Conservation (phyloP, 352 stramenopile genomes). For the Globisporangium parvum region DNA sequence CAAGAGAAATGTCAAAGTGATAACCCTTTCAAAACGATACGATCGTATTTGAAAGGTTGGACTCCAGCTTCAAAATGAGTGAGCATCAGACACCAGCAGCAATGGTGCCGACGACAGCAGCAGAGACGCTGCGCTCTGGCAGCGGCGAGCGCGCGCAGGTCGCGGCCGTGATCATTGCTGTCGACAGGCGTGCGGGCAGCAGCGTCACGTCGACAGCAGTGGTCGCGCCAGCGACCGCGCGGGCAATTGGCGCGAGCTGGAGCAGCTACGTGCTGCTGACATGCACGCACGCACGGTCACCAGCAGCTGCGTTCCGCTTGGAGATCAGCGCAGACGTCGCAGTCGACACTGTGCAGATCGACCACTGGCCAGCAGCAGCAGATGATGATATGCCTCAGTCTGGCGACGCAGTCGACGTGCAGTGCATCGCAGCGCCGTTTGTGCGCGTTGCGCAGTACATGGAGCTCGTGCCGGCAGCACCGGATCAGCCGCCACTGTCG, state of each 20-base stretch:
- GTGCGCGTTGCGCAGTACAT: constrained; percentile 48
- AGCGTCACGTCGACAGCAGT: constrained; percentile 24
- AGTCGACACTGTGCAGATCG: constrained; percentile 22
- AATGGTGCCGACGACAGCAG: no score
- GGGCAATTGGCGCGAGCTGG: constrained; percentile 17
- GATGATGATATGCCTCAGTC: not conserved
- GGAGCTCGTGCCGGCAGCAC: constrained; percentile 27
- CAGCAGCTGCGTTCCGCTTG: constrained; percentile 33
- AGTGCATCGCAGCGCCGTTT: constrained; percentile 18
- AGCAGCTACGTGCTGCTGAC: constrained; percentile 25
- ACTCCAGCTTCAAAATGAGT: no score
- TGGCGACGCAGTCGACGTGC: constrained; percentile 10
- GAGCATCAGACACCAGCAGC: no score
- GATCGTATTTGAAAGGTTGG: no score
- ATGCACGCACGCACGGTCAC: not conserved
- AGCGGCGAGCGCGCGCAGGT: no score
- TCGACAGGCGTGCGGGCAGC: constrained; percentile 5
- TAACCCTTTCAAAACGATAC: no score
- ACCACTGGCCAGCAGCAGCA: constrained; percentile 32
- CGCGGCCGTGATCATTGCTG: no score
- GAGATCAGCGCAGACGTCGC: constrained; percentile 17
- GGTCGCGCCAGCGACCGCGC: constrained; percentile 21
- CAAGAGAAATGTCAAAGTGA: no score
- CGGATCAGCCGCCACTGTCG: constrained; percentile 34
- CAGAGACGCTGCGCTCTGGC: no score